These are phyloP conservation scores for Aspergillus viridinutans DNA, from an alignment of 2,329 filamentous ascomycete species.

Conservation along the genomic window DNA sequence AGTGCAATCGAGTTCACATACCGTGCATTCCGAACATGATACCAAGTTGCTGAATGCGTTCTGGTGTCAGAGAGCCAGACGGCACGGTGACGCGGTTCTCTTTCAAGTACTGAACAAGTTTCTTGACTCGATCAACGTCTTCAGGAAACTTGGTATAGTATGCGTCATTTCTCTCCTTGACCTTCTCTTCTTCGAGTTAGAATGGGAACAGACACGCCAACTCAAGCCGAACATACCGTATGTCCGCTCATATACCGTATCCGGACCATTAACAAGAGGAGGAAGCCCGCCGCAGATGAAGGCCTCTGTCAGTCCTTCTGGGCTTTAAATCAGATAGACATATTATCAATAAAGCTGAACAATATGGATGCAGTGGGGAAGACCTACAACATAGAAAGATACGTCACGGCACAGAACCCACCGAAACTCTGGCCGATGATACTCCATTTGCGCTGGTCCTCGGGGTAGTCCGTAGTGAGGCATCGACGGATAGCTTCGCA, in stretches of 20 bases:
- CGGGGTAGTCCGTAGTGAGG: slow-evolving; percentile 65
- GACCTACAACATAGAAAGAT: slow-evolving; percentile 67
- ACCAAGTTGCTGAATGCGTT: slow-evolving; percentile 72
- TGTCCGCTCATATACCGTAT: slow-evolving; percentile 69
- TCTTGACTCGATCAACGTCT: slow-evolving; percentile 65
- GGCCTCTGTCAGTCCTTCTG: slow-evolving; percentile 72
- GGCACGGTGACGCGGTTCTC: slow-evolving; percentile 63
- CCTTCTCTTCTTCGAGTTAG: slow-evolving; percentile 47
- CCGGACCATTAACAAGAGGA: slow-evolving; percentile 66
- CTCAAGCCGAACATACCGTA: slow-evolving; percentile 45
- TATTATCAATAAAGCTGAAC: neutral
- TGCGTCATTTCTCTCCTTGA: slow-evolving; percentile 65
- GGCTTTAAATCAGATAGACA: slow-evolving; percentile 37
- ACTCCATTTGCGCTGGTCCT: slow-evolving; percentile 72
- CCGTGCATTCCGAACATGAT: slow-evolving; percentile 73
- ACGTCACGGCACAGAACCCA: slow-evolving; percentile 79
- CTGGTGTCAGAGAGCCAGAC: slow-evolving; percentile 65
- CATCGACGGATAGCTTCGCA: slow-evolving; percentile 78
- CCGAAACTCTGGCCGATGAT: slow-evolving; percentile 90
- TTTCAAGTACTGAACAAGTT: slow-evolving; percentile 62
- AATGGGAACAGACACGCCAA: neutral
- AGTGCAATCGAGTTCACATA: slow-evolving; percentile 18
- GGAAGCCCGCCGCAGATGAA: slow-evolving; percentile 83
- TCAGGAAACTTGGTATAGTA: slow-evolving; percentile 86
- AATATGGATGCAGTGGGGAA: neutral